Percentiles rank a stretch among this genome's conserved stretches.
Evolutionary conservation across 2,329 filamentous ascomycete species (phyloP).

Genomic region (Gremmenia infestans): DNA sequence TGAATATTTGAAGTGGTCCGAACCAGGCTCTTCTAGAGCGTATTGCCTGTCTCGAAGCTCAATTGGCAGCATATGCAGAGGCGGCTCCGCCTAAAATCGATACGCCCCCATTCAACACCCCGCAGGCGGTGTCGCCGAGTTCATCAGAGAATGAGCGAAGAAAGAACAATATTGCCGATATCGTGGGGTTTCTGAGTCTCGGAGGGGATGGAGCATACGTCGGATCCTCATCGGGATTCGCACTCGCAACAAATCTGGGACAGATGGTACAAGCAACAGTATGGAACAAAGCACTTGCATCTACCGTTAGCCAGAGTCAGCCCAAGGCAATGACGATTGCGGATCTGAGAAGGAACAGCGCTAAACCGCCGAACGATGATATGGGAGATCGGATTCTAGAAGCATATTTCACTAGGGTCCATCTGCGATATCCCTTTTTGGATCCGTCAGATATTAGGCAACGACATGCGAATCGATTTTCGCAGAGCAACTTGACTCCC

Average conservation of each 20-base stretch:
- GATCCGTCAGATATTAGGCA: slow-evolving; percentile 41
- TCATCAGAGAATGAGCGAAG: slow-evolving; percentile 12
- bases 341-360: slow-evolving; percentile 38
- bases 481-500: slow-evolving; percentile 33
- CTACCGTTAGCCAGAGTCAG: slow-evolving; percentile 15
- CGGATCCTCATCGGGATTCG: slow-evolving; percentile 44
- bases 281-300: slow-evolving; percentile 45
- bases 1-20: slow-evolving; percentile 17
- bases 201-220: slow-evolving; percentile 46
- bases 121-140: slow-evolving; percentile 6
- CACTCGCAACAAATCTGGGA: slow-evolving; percentile 44
- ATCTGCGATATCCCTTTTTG: slow-evolving; percentile 46
- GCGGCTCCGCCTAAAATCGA: slow-evolving; percentile 7
- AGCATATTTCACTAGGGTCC: slow-evolving; percentile 42
- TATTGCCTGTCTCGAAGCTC: slow-evolving; percentile 26
- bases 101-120: slow-evolving; percentile 2
- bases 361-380: slow-evolving; percentile 43
- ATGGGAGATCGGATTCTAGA: slow-evolving; percentile 40
- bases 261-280: slow-evolving; percentile 51
- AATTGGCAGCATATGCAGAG: slow-evolving; percentile 23
- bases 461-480: slow-evolving; percentile 37
- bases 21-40: slow-evolving; percentile 24
- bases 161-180: slow-evolving; percentile 35
- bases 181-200: slow-evolving; percentile 45
- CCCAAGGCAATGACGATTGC: slow-evolving; percentile 26